A percentile compares a stretch with the other conserved stretches of the same genome.
phyloP scores from a whole-genome alignment of 257 asterid species.

The Solanum gracilifrons region DNA sequence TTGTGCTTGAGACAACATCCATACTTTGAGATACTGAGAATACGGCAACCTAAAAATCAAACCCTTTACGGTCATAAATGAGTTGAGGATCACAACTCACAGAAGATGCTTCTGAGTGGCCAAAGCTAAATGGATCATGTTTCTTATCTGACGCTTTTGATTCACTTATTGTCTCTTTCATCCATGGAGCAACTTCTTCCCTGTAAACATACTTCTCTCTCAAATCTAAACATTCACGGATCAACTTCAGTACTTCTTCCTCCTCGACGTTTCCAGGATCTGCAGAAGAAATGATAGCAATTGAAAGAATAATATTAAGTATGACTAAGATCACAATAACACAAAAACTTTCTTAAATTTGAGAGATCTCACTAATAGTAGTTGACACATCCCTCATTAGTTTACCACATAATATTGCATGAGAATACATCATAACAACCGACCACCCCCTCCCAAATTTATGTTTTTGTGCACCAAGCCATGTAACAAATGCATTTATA shows the following conservation, averaged over 20 bases:
- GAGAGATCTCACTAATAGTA: neutral
- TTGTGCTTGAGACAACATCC: neutral
- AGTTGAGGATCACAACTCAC: constrained; percentile 36
- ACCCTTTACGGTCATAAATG: neutral
- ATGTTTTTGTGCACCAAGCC: neutral
- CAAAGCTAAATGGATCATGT: constrained; percentile 48
- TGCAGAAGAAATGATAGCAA: constrained; percentile 25
- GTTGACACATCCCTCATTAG: neutral
- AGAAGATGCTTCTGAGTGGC: constrained; percentile 62
- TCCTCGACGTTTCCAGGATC: constrained; percentile 62
- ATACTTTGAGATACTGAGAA: neutral
- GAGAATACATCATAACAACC: neutral
- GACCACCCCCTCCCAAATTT: neutral
- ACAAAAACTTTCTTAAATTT: neutral
- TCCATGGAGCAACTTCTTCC: constrained; percentile 73
- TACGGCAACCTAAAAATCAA: neutral
- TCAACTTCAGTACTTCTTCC: constrained; percentile 70
- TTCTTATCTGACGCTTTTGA: constrained; percentile 25
- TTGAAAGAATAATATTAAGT: constrained; percentile 15
- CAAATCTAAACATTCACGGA: constrained; percentile 70
- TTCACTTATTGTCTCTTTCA: constrained; percentile 19
- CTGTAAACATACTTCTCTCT: constrained; percentile 75
- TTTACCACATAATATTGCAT: neutral
- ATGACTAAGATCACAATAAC: neutral
- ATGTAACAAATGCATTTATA: neutral